Conservation (phyloP, 148 eudicot species). For the Euryodendron excelsum region DNA sequence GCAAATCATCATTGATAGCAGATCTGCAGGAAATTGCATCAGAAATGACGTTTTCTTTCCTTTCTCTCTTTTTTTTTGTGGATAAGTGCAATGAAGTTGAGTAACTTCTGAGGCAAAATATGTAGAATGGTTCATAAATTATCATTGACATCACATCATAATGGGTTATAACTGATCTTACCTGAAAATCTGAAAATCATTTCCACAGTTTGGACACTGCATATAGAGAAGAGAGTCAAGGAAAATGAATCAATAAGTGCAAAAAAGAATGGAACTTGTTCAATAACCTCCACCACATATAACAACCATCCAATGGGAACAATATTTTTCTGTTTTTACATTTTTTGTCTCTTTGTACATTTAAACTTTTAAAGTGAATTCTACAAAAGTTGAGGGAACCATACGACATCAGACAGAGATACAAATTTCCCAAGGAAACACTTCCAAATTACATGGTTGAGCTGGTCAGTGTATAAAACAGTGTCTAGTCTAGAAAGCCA, state of each 20-base stretch:
- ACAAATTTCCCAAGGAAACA: neutral
- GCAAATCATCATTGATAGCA: conserved; percentile 59
- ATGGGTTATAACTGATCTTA: conserved; percentile 32
- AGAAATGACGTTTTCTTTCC: neutral
- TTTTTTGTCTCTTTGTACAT: neutral
- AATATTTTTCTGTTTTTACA: neutral
- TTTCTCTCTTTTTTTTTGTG: no score
- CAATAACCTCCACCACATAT: neutral
- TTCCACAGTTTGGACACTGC: conserved; percentile 97
- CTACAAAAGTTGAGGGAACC: neutral
- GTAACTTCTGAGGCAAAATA: conserved; percentile 6
- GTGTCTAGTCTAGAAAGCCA: neutral
- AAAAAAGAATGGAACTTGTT: neutral
- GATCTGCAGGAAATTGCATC: conserved; percentile 51
- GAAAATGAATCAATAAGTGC: neutral
- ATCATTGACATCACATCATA: neutral
- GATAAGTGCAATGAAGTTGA: neutral
- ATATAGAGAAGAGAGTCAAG: conserved; percentile 18
- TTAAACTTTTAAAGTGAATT: neutral
- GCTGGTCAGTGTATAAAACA: neutral
- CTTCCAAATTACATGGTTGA: neutral
- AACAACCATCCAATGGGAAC: neutral
- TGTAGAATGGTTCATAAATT: neutral
- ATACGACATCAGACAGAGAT: neutral
- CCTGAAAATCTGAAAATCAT: conserved; percentile 81